Base-by-base conservation (phyloP, 1,284 basidiomycete genomes). In the Neolentinus lepideus region DNA sequence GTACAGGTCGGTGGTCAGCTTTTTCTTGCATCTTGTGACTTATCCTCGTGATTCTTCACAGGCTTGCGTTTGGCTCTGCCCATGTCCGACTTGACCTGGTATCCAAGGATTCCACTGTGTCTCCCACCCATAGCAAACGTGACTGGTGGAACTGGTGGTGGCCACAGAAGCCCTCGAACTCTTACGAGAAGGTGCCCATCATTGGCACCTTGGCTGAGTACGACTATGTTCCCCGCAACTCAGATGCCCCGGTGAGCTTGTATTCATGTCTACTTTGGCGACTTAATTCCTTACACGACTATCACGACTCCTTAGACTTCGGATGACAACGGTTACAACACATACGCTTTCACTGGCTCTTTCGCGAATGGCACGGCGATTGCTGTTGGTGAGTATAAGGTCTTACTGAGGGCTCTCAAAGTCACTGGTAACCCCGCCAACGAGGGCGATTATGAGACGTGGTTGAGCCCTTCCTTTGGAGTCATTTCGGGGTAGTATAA, bases 321-420 rank as follows among this genome's bases (percentile, higher is more conserved):
- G 14, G 47, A 25, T 54, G 73, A 69, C 2, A 64, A 65, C 38
- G 67, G 68, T 29, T 80, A 73, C 68, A 71, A 69, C 52, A 65
- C 70, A 2, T 64, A 77, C 38, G 60, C 67, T 2, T 57, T 81
- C 56, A 59, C 66, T 29, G 53, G 64, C 6, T 67, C 65, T 1
- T 86, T 83, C 59, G 71, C 76, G 0, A 85, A 85, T 61, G 81
- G 82, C 0, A 84, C 81, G 0, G 65, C 62, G 2, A 81, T 89
- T 25, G 74, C 81, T 1, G 80, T 81, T 58, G 86, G 87, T 2
- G 64, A 67, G 8, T 89, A 88, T 69, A 75, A 75, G 52, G 61
- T 87, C 57, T 73, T 88, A 8, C 58, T 88, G 9, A 76, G 84
- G 8, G 81, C 79, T 3, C 67, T 85, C 57, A 79, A 75, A 59